Conservation (phyloP, 768 basidiomycete species). For the Aureoboletus auriporus region DNA sequence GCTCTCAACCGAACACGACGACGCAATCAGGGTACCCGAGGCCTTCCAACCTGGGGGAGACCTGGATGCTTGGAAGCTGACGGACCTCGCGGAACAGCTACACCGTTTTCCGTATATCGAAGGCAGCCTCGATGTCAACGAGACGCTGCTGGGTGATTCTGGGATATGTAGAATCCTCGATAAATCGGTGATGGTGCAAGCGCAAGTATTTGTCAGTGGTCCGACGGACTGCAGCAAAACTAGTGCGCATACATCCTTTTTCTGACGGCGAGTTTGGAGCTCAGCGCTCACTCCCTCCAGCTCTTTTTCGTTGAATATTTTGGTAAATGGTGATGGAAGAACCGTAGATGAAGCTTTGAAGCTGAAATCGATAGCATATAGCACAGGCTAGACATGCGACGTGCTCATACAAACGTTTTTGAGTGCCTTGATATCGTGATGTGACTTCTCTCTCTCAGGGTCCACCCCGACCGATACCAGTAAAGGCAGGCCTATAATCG, state of each 20-base stretch:
- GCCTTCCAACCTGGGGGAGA: constrained; percentile 42
- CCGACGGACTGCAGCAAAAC: constrained; percentile 41
- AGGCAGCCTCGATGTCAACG: constrained; percentile 17
- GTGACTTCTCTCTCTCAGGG: constrained; percentile 53
- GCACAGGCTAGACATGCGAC: constrained; percentile 27
- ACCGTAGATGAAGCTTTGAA: neutral
- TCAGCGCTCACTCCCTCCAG: constrained; percentile 27
- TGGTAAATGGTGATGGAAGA: constrained; percentile 24
- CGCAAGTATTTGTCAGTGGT: constrained; percentile 49
- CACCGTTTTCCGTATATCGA: constrained; percentile 20
- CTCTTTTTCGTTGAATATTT: constrained; percentile 51
- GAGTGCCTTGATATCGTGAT: neutral
- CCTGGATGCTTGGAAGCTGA: constrained; percentile 38
- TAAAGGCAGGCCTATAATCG: constrained; percentile 86
- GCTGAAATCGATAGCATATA: constrained; percentile 12
- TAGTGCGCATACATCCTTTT: constrained; percentile 32
- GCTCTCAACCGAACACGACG: constrained; percentile 39
- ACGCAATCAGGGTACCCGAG: constrained; percentile 39
- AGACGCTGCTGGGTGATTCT: constrained; percentile 39
- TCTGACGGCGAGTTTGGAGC: neutral
- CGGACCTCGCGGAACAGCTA: constrained; percentile 39
- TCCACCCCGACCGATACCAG: constrained; percentile 85
- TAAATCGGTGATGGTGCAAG: constrained; percentile 48
- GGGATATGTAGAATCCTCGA: constrained; percentile 55
- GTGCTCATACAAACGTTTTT: constrained; percentile 27